Percentiles rank a stretch among this genome's conserved stretches.
phyloP scores from a whole-genome alignment of 1,284 basidiomycete species.

The Vanrija pseudolonga region DNA sequence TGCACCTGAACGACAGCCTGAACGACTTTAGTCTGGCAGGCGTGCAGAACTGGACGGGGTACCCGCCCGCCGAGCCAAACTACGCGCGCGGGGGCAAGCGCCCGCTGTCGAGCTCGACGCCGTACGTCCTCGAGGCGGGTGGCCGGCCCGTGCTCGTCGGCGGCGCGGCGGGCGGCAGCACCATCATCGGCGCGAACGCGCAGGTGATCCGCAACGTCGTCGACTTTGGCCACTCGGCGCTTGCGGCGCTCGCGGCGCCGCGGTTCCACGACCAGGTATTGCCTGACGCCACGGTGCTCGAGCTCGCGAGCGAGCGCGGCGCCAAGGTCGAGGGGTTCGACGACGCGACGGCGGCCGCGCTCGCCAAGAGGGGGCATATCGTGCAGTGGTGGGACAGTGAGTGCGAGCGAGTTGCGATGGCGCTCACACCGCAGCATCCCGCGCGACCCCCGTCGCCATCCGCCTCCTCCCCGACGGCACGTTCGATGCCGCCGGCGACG shows the following conservation, averaged over 20 bases:
- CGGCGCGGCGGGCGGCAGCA: conserved; percentile 41
- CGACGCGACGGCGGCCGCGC: conserved; percentile 17
- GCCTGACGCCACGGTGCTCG: conserved; percentile 31
- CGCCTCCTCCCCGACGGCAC: conserved; percentile 15
- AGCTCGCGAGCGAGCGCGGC: conserved; percentile 20
- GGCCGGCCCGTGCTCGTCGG: conserved; percentile 26
- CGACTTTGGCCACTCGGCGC: conserved; percentile 24
- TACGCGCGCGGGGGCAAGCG: conserved; percentile 32
- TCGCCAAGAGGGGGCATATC: conserved; percentile 28
- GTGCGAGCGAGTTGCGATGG: not conserved
- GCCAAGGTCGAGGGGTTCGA: conserved; percentile 22
- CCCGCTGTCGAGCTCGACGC: conserved; percentile 40
- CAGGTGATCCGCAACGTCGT: conserved; percentile 37
- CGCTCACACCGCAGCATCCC: conserved; percentile 7
- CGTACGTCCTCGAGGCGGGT: conserved; percentile 33
- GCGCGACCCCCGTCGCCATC: conserved; percentile 30
- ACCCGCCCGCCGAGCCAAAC: conserved; percentile 37
- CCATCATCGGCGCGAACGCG: conserved; percentile 41
- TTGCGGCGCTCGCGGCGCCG: conserved; percentile 26
- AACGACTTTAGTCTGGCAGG: conserved; percentile 45
- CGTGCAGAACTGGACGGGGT: conserved; percentile 36
- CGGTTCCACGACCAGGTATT: conserved; percentile 44
- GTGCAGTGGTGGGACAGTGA: conserved; percentile 27
- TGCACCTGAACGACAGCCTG: conserved; percentile 45
- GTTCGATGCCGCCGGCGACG: conserved; percentile 30